Percentiles rank a stretch among this genome's conserved stretches.
phyloP scores from a whole-genome alignment of 2,329 filamentous ascomycete genomes.

The Rugonectria rugulosa region DNA sequence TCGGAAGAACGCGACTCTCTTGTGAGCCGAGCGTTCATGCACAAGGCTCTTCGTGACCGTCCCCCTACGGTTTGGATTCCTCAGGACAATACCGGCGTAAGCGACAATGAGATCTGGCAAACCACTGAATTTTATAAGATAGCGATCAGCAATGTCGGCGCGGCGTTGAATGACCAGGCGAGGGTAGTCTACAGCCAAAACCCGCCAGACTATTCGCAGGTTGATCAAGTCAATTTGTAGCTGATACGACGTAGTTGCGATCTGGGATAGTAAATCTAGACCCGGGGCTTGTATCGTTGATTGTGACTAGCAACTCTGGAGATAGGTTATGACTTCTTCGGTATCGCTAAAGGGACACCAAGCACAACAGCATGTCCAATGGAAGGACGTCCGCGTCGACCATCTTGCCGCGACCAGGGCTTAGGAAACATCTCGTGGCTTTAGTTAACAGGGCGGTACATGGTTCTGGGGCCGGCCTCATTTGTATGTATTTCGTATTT shows the following conservation, averaged over 20 bases:
- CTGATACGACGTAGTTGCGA: background rate
- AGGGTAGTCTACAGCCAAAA: conserved; percentile 85
- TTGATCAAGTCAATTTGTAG: conserved; percentile 83
- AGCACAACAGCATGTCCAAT: no score
- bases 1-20: conserved; percentile 87
- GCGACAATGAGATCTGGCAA: conserved; percentile 86
- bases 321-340: no score
- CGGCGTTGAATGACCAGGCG: conserved; percentile 82
- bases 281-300: no score
- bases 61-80: conserved; percentile 95
- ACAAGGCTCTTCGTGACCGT: conserved; percentile 83
- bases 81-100: conserved; percentile 86
- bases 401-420: no score
- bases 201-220: conserved; percentile 88
- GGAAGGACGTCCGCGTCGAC: no score
- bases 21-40: conserved; percentile 88
- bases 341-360: no score
- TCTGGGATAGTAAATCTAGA: no score
- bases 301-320: no score
- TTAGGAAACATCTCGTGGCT: no score
- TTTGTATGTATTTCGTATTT: no score
- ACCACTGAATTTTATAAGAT: conserved; percentile 78
- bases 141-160: conserved; percentile 94
- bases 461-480: no score
- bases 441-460: no score